Evolutionary conservation across 345 rosid species (phyloP), one percentile per base, ranked within the genome.

Genomic region (Eutrema yunnanense): DNA sequence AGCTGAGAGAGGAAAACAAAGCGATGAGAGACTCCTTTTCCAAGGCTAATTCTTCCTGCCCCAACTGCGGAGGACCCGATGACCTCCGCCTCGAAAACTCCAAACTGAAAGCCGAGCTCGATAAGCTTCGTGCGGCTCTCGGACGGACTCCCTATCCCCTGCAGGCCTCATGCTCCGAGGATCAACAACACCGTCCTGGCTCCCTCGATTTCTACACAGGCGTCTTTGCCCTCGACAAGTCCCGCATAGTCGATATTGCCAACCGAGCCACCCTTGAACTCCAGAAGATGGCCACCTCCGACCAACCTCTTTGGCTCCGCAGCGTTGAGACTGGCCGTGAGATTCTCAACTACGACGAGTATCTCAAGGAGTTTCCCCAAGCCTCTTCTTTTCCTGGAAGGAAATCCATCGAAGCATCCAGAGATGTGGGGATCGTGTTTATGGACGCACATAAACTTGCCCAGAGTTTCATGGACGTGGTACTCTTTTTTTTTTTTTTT

Each of bases 271-370:
- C 79, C 82, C 94, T 88, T 74, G 98, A 95, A 80, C 82, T 95
- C 43, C 82, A 77, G 52, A 86, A 75, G 78, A 95, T 95, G 99
- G 98, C 96, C 47, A 80, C 86, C 7, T 86, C 89, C 1, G 80
- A 77, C 0, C 87, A 87, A 19, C 98, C 99, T 3, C 82, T 95
- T 2, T 95, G 99, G 99, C 72, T 95, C 66, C 83, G 90, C 41
- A 92, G 99, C 73, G 79, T 95, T 2, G 99, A 95, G 85, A 90
- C 98, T 0, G 92, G 92, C 32, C 88, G 98, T 2, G 97, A 95
- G 66, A 95, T 95, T 55, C 98, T 92, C 19, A 95, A 95, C 77
- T 95, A 95, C 34, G 99, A 95, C 5, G 97, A 88, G 84, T 95
- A 92, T 53, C 65, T 83, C 47, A 95, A 88, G 76, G 90, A 81